Evolutionary conservation across 257 asterid species (phyloP).

Genomic region (Ilex aquifolium): DNA sequence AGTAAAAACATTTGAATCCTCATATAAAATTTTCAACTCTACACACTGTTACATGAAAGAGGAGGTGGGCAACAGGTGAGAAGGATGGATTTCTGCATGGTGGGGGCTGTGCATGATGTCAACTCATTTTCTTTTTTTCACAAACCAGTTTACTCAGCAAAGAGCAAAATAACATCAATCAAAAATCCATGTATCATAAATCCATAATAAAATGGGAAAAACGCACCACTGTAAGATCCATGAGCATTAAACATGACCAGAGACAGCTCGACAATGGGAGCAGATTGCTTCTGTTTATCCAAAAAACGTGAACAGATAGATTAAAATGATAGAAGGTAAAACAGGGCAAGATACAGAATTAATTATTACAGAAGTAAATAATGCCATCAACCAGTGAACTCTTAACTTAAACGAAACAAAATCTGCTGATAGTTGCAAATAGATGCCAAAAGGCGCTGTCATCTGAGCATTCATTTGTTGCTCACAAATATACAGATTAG

Average conservation of each 20-base stretch:
- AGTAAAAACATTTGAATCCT: too few relatives aligned
- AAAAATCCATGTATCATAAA: not conserved
- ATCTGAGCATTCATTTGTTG: too few relatives aligned
- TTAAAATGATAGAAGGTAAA: not conserved
- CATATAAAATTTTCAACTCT: too few relatives aligned
- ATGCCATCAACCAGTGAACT: not conserved
- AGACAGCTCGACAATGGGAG: slow-evolving; percentile 42
- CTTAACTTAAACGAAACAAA: not conserved
- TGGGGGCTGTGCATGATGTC: not conserved
- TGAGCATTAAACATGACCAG: slow-evolving; percentile 64
- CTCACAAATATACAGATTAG: too few relatives aligned
- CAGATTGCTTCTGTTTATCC: slow-evolving; percentile 50
- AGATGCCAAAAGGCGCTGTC: too few relatives aligned
- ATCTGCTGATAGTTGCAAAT: too few relatives aligned
- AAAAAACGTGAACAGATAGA: not conserved
- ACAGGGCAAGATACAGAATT: not conserved
- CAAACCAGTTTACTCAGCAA: not conserved
- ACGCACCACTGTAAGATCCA: slow-evolving; percentile 65
- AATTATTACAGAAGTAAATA: too few relatives aligned
- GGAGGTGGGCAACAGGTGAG: too few relatives aligned
- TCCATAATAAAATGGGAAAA: slow-evolving; percentile 7
- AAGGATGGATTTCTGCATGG: too few relatives aligned
- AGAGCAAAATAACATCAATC: not conserved
- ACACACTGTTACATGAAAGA: too few relatives aligned
- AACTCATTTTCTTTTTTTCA: not conserved